A percentile compares a stretch with the other conserved stretches of the same genome.
phyloP scores from a whole-genome alignment of 495 filamentous ascomycete genomes.

The Jackrogersella minutella region DNA sequence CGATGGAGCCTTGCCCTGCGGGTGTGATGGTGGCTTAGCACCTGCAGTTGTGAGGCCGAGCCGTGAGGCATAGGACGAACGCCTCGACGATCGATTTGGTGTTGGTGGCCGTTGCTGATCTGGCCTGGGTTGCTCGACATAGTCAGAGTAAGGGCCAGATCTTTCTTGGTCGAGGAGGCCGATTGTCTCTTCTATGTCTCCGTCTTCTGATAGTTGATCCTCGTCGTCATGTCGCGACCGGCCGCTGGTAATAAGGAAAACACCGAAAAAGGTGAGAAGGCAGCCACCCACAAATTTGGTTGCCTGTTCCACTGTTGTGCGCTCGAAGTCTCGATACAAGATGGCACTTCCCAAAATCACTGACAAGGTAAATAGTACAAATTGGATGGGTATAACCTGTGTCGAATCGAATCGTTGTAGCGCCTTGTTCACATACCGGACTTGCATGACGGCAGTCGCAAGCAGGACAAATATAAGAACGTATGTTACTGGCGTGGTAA shows the following conservation, averaged over 20 bases:
- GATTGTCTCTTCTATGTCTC: constrained; percentile 62
- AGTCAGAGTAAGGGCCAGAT: constrained; percentile 30
- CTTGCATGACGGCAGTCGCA: constrained; percentile 89
- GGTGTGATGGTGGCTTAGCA: constrained; percentile 32
- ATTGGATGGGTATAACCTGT: constrained; percentile 95
- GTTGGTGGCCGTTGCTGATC: constrained; percentile 24
- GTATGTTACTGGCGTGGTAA: constrained; percentile 93
- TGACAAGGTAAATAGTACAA: constrained; percentile 93
- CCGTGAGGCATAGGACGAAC: constrained; percentile 50
- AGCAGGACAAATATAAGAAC: constrained; percentile 78
- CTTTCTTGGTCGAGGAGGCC: constrained; percentile 52
- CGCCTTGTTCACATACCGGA: constrained; percentile 94
- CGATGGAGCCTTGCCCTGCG: constrained; percentile 37
- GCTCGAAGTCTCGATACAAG: constrained; percentile 92
- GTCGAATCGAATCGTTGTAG: constrained; percentile 95
- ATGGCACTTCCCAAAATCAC: constrained; percentile 95
- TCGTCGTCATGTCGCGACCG: constrained; percentile 61
- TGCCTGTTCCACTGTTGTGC: constrained; percentile 71
- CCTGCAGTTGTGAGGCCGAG: constrained; percentile 45
- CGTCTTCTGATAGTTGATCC: constrained; percentile 61
- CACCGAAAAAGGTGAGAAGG: constrained; percentile 87
- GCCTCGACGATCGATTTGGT: constrained; percentile 39
- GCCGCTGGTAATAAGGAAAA: constrained; percentile 89
- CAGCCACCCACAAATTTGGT: constrained; percentile 90
- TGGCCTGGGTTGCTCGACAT: constrained; percentile 34